phyloP scores from a whole-genome alignment of 176 grass and related monocot genomes.

The Paspalum notatum region DNA sequence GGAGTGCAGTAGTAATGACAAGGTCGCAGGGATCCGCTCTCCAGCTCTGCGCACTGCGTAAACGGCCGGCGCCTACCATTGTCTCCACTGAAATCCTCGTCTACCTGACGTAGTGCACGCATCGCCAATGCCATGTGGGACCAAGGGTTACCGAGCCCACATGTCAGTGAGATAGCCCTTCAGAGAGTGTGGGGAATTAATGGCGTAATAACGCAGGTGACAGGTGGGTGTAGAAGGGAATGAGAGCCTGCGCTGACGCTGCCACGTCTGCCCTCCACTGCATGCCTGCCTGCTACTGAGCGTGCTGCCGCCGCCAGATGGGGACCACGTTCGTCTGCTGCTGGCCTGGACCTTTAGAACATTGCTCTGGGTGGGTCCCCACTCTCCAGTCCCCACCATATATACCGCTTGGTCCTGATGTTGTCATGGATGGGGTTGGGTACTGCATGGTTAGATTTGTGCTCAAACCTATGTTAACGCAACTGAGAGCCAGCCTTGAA shows the following conservation, averaged over 20 bases:
- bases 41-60: neutral
- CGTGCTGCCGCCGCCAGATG: slow-evolving; percentile 28
- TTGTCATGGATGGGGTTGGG: neutral
- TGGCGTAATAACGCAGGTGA: slow-evolving; percentile 48
- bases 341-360: slow-evolving; percentile 32
- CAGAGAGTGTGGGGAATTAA: neutral
- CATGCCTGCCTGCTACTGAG: slow-evolving; percentile 38
- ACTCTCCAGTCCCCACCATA: neutral
- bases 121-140: neutral
- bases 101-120: accelerated
- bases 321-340: slow-evolving; percentile 37
- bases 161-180: neutral
- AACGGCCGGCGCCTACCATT: slow-evolving; percentile 19
- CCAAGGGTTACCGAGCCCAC: accelerated
- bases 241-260: slow-evolving; percentile 31
- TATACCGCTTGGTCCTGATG: neutral
- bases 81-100: slow-evolving; percentile 38
- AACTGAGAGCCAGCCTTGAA: neutral
- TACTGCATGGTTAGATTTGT: neutral
- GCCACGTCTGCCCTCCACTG: slow-evolving; percentile 39
- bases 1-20: slow-evolving; percentile 25
- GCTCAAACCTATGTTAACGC: neutral
- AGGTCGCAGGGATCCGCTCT: slow-evolving; percentile 8
- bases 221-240: slow-evolving; percentile 29
- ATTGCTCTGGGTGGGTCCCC: neutral